Conservation (phyloP, 805 yeast genomes). For the Hanseniaspora occidentalis region DNA sequence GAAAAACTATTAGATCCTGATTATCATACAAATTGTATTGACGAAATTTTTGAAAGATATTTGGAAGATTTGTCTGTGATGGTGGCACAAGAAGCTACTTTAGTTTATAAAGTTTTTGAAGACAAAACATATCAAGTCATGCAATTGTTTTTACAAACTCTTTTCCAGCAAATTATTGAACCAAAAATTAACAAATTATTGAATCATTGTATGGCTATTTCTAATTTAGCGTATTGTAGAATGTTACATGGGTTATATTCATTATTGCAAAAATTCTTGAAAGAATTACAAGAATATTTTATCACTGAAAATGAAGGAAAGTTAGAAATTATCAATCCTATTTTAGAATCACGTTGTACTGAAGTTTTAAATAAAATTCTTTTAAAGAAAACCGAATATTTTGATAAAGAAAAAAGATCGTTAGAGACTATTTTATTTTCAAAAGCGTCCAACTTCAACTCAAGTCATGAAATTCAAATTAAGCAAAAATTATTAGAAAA, state of each 20-base stretch:
- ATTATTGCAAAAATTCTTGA: conserved; percentile 45
- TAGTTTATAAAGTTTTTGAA: conserved; percentile 62
- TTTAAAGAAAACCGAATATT: conserved; percentile 48
- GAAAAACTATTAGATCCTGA: conserved; percentile 46
- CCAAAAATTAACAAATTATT: conserved; percentile 45
- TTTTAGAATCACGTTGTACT: conserved; percentile 60
- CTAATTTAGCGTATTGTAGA: conserved; percentile 64
- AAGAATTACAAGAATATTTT: conserved; percentile 52
- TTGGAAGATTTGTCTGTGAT: conserved; percentile 46
- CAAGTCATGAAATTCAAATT: conserved; percentile 21
- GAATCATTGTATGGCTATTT: conserved; percentile 47
- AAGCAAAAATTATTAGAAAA: conserved; percentile 16
- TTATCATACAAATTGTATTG: conserved; percentile 34
- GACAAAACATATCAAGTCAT: conserved; percentile 53
- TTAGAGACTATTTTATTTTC: conserved; percentile 32
- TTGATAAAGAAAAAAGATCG: conserved; percentile 57
- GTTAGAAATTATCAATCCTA: conserved; percentile 8
- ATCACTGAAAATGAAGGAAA: conserved; percentile 10
- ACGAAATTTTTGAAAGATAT: conserved; percentile 37
- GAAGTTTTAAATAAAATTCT: conserved; percentile 64
- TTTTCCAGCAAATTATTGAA: conserved; percentile 61
- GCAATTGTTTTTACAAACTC: conserved; percentile 56
- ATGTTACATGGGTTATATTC: conserved; percentile 56
- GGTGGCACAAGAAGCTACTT: conserved; percentile 58
- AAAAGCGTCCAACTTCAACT: conserved; percentile 23